Conservation (phyloP, 2,329 filamentous ascomycete genomes). For the Ceratocystis papillata region DNA sequence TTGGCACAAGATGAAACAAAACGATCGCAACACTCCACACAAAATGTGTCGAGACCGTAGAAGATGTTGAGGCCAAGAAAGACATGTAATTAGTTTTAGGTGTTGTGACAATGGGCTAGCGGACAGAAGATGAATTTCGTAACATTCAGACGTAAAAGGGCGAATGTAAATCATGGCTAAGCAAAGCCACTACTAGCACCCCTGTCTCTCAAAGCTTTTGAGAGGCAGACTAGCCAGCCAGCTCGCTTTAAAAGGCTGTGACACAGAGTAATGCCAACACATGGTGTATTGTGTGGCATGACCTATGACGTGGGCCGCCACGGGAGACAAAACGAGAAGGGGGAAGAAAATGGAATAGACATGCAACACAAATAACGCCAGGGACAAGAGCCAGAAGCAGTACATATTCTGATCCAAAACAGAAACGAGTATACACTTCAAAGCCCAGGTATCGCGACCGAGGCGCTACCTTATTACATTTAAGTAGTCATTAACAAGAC, state of each 20-base stretch:
- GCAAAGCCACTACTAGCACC: background rate
- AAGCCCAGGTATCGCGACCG: background rate
- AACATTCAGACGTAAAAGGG: constrained; percentile 14
- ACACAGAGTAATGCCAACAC: background rate
- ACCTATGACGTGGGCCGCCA: background rate
- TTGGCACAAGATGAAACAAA: background rate
- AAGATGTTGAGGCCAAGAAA: background rate
- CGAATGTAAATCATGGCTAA: constrained; percentile 2
- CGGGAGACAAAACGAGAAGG: constrained; percentile 7
- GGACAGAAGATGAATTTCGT: constrained; percentile 7
- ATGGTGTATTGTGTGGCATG: background rate
- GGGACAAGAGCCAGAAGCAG: background rate
- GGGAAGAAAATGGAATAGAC: background rate
- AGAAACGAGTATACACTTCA: background rate
- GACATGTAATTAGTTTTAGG: constrained; percentile 15
- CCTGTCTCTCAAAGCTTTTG: constrained; percentile 8
- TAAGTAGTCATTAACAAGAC: background rate
- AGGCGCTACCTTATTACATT: background rate
- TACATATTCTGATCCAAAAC: background rate
- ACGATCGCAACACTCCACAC: background rate
- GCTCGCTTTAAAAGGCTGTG: background rate
- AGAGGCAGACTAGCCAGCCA: background rate
- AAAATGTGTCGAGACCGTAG: background rate
- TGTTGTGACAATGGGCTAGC: constrained; percentile 15
- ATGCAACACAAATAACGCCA: constrained; percentile 4